These are phyloP conservation scores for Saccharomyces mikatae DNA, from an alignment of 805 yeast species.

Conservation along the genomic window DNA sequence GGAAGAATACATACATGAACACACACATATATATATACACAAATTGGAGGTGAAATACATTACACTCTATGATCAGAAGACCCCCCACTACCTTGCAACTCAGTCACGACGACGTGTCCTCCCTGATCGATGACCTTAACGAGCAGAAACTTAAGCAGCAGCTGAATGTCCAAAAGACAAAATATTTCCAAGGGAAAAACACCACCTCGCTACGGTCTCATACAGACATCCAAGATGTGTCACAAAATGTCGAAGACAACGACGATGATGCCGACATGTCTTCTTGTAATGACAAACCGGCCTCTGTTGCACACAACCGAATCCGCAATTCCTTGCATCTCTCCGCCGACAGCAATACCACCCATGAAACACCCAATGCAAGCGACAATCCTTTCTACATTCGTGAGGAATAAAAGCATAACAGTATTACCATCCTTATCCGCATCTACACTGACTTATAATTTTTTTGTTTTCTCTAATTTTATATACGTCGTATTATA, in stretches of 20 bases:
- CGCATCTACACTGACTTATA: background rate
- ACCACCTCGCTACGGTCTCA: background rate
- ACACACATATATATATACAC: too few species aligned
- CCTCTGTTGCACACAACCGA: background rate
- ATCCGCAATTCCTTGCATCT: background rate
- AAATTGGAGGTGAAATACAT: background rate
- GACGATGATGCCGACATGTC: background rate
- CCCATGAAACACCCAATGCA: background rate
- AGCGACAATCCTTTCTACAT: background rate
- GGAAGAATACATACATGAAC: too few species aligned
- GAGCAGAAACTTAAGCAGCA: background rate
- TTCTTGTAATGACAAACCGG: background rate
- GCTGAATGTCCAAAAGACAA: background rate
- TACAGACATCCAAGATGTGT: background rate
- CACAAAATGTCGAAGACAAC: background rate
- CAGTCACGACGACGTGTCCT: background rate
- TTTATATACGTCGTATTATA: background rate
- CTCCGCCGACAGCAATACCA: background rate
- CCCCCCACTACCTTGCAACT: background rate
- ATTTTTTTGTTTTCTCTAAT: background rate
- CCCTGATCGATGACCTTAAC: background rate
- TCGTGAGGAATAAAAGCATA: background rate
- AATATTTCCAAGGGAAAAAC: background rate
- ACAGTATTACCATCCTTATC: background rate
- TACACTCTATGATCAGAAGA: background rate